These are phyloP conservation scores for Sporothrix mexicana DNA, from an alignment of 2,329 filamentous ascomycete species.

Conservation along the genomic window DNA sequence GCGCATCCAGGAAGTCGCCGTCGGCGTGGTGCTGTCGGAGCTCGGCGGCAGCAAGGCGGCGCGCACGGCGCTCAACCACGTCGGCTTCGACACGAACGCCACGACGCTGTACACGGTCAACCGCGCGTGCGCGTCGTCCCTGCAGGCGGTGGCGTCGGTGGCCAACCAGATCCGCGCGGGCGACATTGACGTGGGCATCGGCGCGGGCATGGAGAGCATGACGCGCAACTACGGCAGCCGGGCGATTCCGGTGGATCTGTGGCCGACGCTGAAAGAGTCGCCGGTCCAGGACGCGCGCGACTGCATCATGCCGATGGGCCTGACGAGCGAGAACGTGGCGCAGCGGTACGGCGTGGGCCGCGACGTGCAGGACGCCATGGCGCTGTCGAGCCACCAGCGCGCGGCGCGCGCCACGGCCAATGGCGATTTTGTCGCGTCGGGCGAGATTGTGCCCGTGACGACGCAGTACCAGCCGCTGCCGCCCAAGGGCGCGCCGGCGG, in stretches of 20 bases:
- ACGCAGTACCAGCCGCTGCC: constrained; percentile 71
- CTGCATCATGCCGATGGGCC: constrained; percentile 93
- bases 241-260: constrained; percentile 83
- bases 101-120: constrained; percentile 87
- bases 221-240: constrained; percentile 83
- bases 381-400: constrained; percentile 73
- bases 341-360: constrained; percentile 74
- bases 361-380: constrained; percentile 82
- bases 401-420: constrained; percentile 71
- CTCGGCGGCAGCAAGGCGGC: constrained; percentile 89
- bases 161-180: constrained; percentile 78
- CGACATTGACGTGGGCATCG: constrained; percentile 75
- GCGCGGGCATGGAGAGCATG: constrained; percentile 96
- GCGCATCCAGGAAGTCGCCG: constrained; percentile 77
- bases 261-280: constrained; percentile 72
- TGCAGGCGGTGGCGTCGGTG: constrained; percentile 77
- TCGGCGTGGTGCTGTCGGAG: constrained; percentile 89
- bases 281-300: constrained; percentile 73
- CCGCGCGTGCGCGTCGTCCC: constrained; percentile 79
- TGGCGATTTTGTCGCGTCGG: constrained; percentile 73
- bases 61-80: constrained; percentile 87
- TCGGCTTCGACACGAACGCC: constrained; percentile 69
- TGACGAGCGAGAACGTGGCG: constrained; percentile 89
- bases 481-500: constrained; percentile 62
- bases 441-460: constrained; percentile 83